These are phyloP conservation scores for Ustanciosporium gigantosporum DNA, from an alignment of 1,284 basidiomycete species.

Conservation along the genomic window DNA sequence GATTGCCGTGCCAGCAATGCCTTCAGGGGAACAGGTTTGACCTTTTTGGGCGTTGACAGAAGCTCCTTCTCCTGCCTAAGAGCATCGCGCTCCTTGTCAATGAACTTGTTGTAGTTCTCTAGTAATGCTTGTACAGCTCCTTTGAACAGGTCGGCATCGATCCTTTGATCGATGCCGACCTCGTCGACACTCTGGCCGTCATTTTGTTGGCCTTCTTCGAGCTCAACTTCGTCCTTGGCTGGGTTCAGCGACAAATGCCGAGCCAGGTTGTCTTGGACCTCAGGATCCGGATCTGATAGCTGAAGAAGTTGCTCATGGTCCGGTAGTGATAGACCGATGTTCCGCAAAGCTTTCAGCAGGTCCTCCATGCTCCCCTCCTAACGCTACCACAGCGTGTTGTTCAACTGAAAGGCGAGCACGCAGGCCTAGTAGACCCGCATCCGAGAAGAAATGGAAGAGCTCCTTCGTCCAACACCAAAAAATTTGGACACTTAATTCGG, in stretches of 20 bases:
- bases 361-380: conserved; percentile 52
- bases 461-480: too few relatives aligned
- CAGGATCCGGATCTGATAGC: conserved; percentile 45
- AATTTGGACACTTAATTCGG: too few relatives aligned
- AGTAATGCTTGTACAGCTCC: conserved; percentile 55
- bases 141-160: conserved; percentile 55
- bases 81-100: conserved; percentile 43
- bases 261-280: conserved; percentile 51
- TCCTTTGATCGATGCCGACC: conserved; percentile 10
- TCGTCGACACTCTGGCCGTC: background rate
- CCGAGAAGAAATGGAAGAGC: conserved; percentile 22
- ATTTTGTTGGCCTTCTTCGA: background rate
- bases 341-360: conserved; percentile 50
- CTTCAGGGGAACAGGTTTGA: conserved; percentile 48
- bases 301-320: conserved; percentile 51
- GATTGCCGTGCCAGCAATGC: conserved; percentile 48
- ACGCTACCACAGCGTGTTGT: background rate
- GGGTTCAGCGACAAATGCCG: conserved; percentile 48
- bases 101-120: conserved; percentile 49
- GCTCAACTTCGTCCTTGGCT: conserved; percentile 10
- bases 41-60: conserved; percentile 17
- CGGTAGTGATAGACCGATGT: conserved; percentile 49
- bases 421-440: too few relatives aligned
- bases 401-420: too few relatives aligned
- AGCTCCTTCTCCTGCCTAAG: conserved; percentile 26